Conservation (phyloP, 768 basidiomycete species). For the Russula virescens region DNA sequence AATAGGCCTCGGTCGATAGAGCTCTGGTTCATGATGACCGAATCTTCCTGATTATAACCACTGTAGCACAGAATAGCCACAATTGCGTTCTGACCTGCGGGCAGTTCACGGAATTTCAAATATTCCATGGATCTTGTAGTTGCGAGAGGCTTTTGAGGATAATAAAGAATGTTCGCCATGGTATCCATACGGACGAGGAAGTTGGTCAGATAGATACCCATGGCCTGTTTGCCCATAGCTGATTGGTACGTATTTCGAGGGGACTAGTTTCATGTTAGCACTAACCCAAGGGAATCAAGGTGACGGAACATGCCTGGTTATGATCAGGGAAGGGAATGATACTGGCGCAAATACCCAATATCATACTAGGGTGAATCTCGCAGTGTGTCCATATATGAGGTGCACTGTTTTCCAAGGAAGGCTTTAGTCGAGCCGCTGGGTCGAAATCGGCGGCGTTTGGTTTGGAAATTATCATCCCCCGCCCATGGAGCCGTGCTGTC, state of each 20-base stretch:
- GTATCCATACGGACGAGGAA: constrained; percentile 99
- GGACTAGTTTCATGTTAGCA: constrained; percentile 50
- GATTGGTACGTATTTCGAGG: constrained; percentile 99
- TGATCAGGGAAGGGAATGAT: constrained; percentile 99
- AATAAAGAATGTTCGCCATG: constrained; percentile 99
- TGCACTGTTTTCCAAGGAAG: constrained; percentile 54
- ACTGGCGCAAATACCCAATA: constrained; percentile 95
- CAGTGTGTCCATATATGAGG: constrained; percentile 94
- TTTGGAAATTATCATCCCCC: constrained; percentile 52
- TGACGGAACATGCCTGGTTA: constrained; percentile 70
- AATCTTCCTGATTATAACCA: constrained; percentile 99
- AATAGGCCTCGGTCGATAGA: constrained; percentile 97
- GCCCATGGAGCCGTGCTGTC: constrained; percentile 56
- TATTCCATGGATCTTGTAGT: constrained; percentile 99
- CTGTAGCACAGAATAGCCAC: constrained; percentile 98
- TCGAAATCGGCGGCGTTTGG: constrained; percentile 65
- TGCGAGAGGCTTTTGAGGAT: constrained; percentile 97
- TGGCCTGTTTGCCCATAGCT: constrained; percentile 99
- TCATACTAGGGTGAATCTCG: constrained; percentile 99
- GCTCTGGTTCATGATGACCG: constrained; percentile 99
- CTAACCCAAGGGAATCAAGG: not conserved
- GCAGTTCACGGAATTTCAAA: constrained; percentile 95
- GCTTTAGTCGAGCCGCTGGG: constrained; percentile 83
- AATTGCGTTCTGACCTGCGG: constrained; percentile 98
- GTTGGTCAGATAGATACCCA: constrained; percentile 98